phyloP scores from a whole-genome alignment of 2,329 filamentous ascomycete genomes.

The Paracoccidioides brasiliensis region DNA sequence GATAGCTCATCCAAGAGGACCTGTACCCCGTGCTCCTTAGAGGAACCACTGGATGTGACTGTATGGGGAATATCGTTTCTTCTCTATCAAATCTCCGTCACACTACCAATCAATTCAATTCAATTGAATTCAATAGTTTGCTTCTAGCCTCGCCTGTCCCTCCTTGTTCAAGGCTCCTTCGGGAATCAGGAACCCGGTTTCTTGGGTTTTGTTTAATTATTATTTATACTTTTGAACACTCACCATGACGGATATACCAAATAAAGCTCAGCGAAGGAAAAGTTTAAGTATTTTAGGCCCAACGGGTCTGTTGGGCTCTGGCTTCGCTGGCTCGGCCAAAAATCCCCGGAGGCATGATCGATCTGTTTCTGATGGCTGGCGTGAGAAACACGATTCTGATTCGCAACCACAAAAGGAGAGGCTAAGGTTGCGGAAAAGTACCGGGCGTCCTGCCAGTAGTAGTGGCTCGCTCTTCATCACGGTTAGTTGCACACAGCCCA shows the following conservation, averaged over 20 bases:
- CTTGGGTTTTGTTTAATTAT: not conserved
- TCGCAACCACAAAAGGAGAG: not conserved
- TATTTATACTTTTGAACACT: not conserved
- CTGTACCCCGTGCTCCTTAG: too few species aligned
- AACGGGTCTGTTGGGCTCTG: conserved; percentile 8
- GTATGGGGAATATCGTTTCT: not conserved
- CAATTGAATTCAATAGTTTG: not conserved
- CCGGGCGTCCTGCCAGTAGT: conserved; percentile 7
- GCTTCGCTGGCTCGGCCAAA: not conserved
- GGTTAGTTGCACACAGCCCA: conserved; percentile 3
- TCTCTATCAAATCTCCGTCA: not conserved
- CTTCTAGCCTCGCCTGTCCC: not conserved
- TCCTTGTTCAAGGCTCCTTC: not conserved
- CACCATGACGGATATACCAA: conserved; percentile 14
- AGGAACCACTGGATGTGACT: not conserved
- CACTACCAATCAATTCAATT: not conserved
- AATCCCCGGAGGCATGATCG: conserved; percentile 18
- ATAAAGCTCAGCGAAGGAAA: conserved; percentile 19
- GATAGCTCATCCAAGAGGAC: too few species aligned
- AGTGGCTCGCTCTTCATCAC: conserved; percentile 8
- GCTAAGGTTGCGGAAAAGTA: not conserved
- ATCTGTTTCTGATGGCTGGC: conserved; percentile 26
- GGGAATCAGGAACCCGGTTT: not conserved
- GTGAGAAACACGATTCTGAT: conserved; percentile 9
- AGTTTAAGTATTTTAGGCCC: conserved; percentile 22